Conservation (phyloP, 805 yeast species). For the Yarrowia yakushimensis region DNA sequence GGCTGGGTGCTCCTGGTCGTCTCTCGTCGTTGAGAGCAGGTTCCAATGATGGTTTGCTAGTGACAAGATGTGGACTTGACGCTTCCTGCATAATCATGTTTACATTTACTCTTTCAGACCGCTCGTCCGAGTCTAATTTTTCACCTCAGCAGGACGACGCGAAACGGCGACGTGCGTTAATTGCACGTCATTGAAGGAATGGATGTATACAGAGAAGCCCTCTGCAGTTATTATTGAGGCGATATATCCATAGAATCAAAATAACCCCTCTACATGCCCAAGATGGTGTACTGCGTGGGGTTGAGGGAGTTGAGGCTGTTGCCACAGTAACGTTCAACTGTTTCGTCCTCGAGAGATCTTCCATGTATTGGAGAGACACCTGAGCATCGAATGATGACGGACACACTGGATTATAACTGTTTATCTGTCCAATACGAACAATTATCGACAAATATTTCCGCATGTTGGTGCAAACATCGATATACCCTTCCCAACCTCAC, state of each 20-base stretch:
- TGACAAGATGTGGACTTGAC: background rate
- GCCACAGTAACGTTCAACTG: background rate
- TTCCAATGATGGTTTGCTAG: background rate
- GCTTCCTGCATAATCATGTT: slow-evolving; percentile 25
- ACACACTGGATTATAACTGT: background rate
- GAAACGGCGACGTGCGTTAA: background rate
- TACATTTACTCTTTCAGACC: slow-evolving; percentile 20
- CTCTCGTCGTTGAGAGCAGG: background rate
- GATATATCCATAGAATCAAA: no score
- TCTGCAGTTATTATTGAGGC: no score
- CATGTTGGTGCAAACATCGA: background rate
- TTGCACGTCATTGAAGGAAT: background rate
- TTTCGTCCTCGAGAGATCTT: slow-evolving; percentile 1
- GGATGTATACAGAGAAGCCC: no score
- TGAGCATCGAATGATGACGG: background rate
- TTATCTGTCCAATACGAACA: background rate
- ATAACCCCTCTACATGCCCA: no score
- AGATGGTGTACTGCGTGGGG: no score
- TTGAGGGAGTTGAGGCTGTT: background rate
- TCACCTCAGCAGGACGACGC: background rate
- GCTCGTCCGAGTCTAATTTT: background rate
- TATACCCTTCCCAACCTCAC: background rate
- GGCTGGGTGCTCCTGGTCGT: background rate
- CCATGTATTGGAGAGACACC: background rate
- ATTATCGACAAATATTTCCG: background rate